Evolutionary conservation across 1,284 basidiomycete genomes (phyloP).

Genomic region (Lignosus rhinocerotis): DNA sequence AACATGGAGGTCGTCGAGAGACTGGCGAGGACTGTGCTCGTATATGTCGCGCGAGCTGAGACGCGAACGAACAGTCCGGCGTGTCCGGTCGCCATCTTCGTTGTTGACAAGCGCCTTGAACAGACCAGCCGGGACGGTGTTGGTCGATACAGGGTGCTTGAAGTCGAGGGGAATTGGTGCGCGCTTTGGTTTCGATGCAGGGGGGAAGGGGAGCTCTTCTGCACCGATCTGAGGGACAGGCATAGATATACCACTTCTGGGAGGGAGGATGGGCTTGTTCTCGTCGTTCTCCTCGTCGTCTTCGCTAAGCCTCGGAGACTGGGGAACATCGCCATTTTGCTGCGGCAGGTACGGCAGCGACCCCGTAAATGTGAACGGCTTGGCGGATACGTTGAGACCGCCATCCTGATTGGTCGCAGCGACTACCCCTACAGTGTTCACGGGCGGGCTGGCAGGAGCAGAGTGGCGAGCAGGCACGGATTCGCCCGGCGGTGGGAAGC

Average conservation of each 20-base stretch:
- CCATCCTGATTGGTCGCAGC: constrained; percentile 20
- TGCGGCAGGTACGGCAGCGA: constrained; percentile 26
- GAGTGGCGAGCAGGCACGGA: constrained; percentile 50
- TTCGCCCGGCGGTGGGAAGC: constrained; percentile 62
- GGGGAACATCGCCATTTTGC: constrained; percentile 12
- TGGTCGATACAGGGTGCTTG: constrained; percentile 68
- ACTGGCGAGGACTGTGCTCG: constrained; percentile 64
- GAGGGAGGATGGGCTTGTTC: constrained; percentile 20
- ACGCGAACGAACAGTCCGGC: constrained; percentile 69
- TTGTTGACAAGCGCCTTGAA: constrained; percentile 74
- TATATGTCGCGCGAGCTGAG: constrained; percentile 64
- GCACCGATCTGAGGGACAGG: constrained; percentile 25
- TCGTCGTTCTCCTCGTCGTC: constrained; percentile 28
- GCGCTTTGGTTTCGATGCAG: constrained; percentile 53
- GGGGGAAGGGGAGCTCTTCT: constrained; percentile 36
- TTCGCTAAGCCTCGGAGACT: constrained; percentile 19
- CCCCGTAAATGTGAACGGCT: constrained; percentile 67
- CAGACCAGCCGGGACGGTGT: constrained; percentile 78
- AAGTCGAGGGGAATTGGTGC: constrained; percentile 81
- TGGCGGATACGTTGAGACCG: constrained; percentile 43
- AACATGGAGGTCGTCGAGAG: constrained; percentile 72
- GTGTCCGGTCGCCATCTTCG: constrained; percentile 58
- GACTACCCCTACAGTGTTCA: constrained; percentile 2
- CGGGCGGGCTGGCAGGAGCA: constrained; percentile 42
- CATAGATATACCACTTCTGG: constrained; percentile 11